phyloP scores from a whole-genome alignment of 495 filamentous ascomycete species.

The Xylaria telfairii region DNA sequence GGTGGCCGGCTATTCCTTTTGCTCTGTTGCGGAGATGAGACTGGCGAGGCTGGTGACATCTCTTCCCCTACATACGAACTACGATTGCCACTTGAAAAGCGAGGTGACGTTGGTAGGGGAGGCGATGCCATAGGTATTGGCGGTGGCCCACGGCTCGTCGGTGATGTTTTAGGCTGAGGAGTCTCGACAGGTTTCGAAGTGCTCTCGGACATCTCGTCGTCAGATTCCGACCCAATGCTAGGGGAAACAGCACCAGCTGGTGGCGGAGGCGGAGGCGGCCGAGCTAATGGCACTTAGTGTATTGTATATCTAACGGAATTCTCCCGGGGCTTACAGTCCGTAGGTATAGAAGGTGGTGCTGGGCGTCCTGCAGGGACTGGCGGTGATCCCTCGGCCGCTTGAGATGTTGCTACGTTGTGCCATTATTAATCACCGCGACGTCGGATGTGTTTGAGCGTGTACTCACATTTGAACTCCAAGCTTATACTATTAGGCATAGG shows the following conservation, averaged over 20 bases:
- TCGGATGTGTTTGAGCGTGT: conserved; percentile 17
- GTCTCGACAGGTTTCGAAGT: conserved; percentile 48
- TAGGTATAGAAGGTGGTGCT: conserved; percentile 71
- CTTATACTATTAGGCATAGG: conserved; percentile 45
- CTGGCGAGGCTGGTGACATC: conserved; percentile 52
- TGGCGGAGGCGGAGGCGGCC: conserved; percentile 60
- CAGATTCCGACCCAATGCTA: conserved; percentile 85
- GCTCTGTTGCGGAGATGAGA: conserved; percentile 43
- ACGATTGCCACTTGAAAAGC: conserved; percentile 56
- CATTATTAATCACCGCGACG: background rate
- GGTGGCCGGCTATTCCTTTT: conserved; percentile 60
- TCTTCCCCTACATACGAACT: conserved; percentile 58
- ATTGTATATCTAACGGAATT: conserved; percentile 24
- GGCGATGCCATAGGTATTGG: conserved; percentile 59
- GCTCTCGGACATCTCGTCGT: conserved; percentile 86
- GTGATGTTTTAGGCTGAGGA: conserved; percentile 46
- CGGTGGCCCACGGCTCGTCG: conserved; percentile 46
- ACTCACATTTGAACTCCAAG: conserved; percentile 56
- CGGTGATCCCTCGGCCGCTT: conserved; percentile 52
- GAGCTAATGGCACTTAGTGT: conserved; percentile 57
- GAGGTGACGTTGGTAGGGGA: conserved; percentile 60
- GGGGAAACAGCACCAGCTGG: conserved; percentile 63
- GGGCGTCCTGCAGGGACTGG: conserved; percentile 69
- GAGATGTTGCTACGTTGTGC: conserved; percentile 39
- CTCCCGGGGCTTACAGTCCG: conserved; percentile 63